These are phyloP conservation scores for Arachis stenosperma DNA, from an alignment of 306 rosid genomes.

Conservation along the genomic window DNA sequence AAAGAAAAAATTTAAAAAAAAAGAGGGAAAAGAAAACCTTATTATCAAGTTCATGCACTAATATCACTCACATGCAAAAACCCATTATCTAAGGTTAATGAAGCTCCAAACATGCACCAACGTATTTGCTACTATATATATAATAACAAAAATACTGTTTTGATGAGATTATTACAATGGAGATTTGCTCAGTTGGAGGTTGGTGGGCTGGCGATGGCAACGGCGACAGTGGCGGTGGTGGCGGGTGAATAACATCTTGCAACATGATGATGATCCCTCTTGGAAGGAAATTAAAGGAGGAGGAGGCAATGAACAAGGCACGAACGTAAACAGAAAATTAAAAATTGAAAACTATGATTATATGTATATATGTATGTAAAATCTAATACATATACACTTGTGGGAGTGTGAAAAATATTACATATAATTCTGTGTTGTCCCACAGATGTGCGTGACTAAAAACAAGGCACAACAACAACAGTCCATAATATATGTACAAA, in stretches of 20 bases:
- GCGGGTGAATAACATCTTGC: constrained; percentile 65
- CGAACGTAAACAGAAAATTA: not conserved
- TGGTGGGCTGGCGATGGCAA: too few relatives aligned
- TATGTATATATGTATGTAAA: not conserved
- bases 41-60: not conserved
- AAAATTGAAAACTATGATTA: not conserved
- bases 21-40: too few relatives aligned
- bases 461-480: constrained; percentile 37
- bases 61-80: constrained; percentile 14
- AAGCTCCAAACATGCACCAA: constrained; percentile 33
- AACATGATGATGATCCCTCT: constrained; percentile 50
- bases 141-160: not conserved
- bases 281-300: not conserved
- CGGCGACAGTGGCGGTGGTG: constrained; percentile 22
- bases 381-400: not conserved
- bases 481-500: constrained; percentile 2
- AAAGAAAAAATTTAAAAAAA: not conserved
- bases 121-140: not conserved
- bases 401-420: not conserved
- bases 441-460: constrained; percentile 33
- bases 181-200: constrained; percentile 44
- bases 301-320: constrained; percentile 3
- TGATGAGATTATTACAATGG: constrained; percentile 51
- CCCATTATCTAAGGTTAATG: not conserved
- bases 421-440: not conserved